These are phyloP conservation scores for Aethionema arabicum DNA, from an alignment of 345 rosid species.

Conservation along the genomic window DNA sequence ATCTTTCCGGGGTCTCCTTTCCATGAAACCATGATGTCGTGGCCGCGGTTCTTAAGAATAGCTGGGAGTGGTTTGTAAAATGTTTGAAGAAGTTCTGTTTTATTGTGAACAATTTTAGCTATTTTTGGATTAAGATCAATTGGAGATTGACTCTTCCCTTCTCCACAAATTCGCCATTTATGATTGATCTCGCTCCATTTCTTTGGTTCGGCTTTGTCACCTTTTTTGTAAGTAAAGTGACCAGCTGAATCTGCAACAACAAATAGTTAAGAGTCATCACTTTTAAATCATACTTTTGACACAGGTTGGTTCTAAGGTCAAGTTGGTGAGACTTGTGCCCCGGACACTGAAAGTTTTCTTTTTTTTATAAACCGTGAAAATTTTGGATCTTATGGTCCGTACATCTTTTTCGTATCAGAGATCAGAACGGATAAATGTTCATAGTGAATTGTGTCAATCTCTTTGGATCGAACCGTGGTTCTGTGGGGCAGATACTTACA, in stretches of 20 bases:
- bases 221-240: constrained; percentile 30
- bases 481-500: too few relatives aligned
- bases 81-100: constrained; percentile 25
- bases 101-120: constrained; percentile 28
- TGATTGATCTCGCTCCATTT: constrained; percentile 22
- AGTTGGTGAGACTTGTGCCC: too few relatives aligned
- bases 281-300: neutral
- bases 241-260: constrained; percentile 22
- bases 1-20: constrained; percentile 38
- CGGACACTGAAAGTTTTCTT: too few relatives aligned
- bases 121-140: constrained; percentile 28
- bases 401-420: neutral
- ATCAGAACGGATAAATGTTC: neutral
- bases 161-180: constrained; percentile 32
- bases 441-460: too few relatives aligned
- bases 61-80: constrained; percentile 60
- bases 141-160: constrained; percentile 33
- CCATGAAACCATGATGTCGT: constrained; percentile 46
- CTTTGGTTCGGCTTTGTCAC: constrained; percentile 24
- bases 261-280: neutral
- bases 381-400: too few relatives aligned
- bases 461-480: too few relatives aligned
- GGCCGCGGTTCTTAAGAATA: constrained; percentile 57
- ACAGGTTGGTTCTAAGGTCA: too few relatives aligned
- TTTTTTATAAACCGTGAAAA: neutral